These are phyloP conservation scores for Termitomyces eurrhizus DNA, from an alignment of 768 basidiomycete genomes.

Conservation along the genomic window DNA sequence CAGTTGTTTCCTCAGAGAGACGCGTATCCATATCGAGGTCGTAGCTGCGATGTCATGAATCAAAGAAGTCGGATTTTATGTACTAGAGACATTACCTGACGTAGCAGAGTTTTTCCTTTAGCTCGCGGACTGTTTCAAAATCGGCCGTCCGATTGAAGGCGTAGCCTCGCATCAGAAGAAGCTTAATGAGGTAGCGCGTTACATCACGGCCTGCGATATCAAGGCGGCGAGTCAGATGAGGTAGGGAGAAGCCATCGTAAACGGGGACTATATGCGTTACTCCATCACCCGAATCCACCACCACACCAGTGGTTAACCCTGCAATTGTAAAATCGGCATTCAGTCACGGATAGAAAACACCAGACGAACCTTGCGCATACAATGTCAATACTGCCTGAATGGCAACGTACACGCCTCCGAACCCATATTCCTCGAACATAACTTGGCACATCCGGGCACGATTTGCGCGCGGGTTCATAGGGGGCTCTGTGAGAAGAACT, in stretches of 20 bases:
- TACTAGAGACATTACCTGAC: conserved; percentile 60
- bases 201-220: conserved; percentile 99
- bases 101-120: conserved; percentile 99
- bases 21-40: conserved; percentile 95
- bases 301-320: conserved; percentile 98
- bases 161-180: conserved; percentile 99
- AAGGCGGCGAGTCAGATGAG: conserved; percentile 89
- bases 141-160: conserved; percentile 99
- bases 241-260: conserved; percentile 94
- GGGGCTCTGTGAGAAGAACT: conserved; percentile 93
- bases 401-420: conserved; percentile 93
- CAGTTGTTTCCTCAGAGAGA: conserved; percentile 93
- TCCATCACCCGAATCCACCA: conserved; percentile 98
- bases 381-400: conserved; percentile 98
- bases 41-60: conserved; percentile 50
- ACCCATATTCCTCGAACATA: conserved; percentile 99
- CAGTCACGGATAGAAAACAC: neutral
- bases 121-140: conserved; percentile 97
- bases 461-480: conserved; percentile 97
- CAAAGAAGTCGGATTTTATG: neutral
- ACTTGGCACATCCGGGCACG: conserved; percentile 93
- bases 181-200: conserved; percentile 97
- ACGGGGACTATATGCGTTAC: conserved; percentile 99
- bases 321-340: neutral
- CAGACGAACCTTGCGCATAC: conserved; percentile 88